Conservation (phyloP, 1,139 yeast species). For the Pichia sp. region DNA sequence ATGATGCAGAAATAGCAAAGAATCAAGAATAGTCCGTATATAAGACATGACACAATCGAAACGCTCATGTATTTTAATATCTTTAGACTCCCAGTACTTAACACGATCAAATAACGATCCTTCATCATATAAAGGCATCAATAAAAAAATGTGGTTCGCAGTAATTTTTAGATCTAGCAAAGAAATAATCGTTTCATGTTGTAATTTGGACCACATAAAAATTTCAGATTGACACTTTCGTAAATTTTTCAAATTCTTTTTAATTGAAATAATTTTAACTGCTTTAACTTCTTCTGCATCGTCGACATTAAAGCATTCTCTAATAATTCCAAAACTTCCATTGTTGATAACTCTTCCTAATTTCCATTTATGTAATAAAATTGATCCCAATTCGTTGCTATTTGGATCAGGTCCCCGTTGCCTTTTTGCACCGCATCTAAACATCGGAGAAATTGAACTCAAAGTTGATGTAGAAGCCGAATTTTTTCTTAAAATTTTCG, state of each 20-base stretch:
- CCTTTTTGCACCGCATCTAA: conserved; percentile 1
- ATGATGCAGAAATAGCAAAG: conserved; percentile 66
- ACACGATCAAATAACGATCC: conserved; percentile 83
- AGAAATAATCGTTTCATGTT: conserved; percentile 61
- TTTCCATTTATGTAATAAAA: conserved; percentile 47
- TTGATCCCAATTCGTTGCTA: conserved; percentile 57
- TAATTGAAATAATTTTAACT: conserved; percentile 65
- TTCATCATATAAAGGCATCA: conserved; percentile 65
- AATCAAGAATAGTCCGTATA: conserved; percentile 51
- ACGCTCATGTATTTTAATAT: conserved; percentile 25
- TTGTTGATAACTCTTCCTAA: conserved; percentile 77
- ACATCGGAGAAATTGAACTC: conserved; percentile 4
- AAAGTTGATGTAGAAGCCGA: conserved; percentile 15
- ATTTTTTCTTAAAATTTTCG: conserved; percentile 25
- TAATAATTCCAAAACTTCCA: conserved; percentile 91
- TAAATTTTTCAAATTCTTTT: conserved; percentile 36
- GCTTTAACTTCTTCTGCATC: conserved; percentile 42
- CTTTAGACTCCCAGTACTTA: conserved; percentile 51
- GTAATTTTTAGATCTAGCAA: conserved; percentile 59
- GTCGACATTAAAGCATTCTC: conserved; percentile 41
- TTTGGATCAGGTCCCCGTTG: conserved; percentile 16
- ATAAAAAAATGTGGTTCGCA: conserved; percentile 58
- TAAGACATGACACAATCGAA: conserved; percentile 32
- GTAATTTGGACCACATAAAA: conserved; percentile 61
- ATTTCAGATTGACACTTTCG: conserved; percentile 65